Percentiles rank a stretch among this genome's conserved stretches.
These are phyloP conservation scores for Cyberlindnera euphorbiiphila DNA, from an alignment of 805 yeast genomes.

Conservation along the genomic window DNA sequence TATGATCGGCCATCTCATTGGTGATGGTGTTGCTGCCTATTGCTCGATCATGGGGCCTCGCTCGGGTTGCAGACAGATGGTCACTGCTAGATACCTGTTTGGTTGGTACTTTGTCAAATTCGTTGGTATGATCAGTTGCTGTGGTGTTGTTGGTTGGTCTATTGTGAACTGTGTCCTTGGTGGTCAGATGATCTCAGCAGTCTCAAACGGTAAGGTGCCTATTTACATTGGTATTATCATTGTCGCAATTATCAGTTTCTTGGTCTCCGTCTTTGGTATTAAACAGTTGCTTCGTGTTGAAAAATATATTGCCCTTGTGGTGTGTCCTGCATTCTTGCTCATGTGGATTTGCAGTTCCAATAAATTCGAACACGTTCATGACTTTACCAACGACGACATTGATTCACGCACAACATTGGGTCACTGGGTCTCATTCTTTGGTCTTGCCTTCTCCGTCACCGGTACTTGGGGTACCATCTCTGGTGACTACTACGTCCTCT, in stretches of 20 bases:
- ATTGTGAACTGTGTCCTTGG: conserved; percentile 86
- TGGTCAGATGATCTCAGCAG: conserved; percentile 71
- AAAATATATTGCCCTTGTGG: conserved; percentile 63
- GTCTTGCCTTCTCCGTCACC: conserved; percentile 72
- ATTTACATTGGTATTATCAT: conserved; percentile 71
- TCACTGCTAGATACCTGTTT: conserved; percentile 70
- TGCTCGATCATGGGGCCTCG: conserved; percentile 87
- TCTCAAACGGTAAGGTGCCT: conserved; percentile 64
- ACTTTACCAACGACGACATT: conserved; percentile 32
- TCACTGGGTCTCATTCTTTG: conserved; percentile 68
- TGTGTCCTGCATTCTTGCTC: conserved; percentile 59
- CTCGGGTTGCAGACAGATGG: conserved; percentile 89
- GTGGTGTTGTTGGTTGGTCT: conserved; percentile 92
- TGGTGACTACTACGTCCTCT: conserved; percentile 75
- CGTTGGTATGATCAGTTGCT: conserved; percentile 63
- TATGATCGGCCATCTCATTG: conserved; percentile 57
- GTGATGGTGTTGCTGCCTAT: conserved; percentile 76
- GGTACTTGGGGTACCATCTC: conserved; percentile 90
- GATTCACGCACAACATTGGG: conserved; percentile 48
- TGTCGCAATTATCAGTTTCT: conserved; percentile 57
- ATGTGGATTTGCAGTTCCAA: conserved; percentile 60
- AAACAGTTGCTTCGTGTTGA: conserved; percentile 67
- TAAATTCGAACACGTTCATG: conserved; percentile 34
- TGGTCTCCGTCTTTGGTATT: conserved; percentile 77
- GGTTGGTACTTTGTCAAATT: conserved; percentile 85